Evolutionary conservation across 2,329 filamentous ascomycete species (phyloP), one percentile per base, ranked within the genome.

Genomic region (Cladorrhinum sp.): DNA sequence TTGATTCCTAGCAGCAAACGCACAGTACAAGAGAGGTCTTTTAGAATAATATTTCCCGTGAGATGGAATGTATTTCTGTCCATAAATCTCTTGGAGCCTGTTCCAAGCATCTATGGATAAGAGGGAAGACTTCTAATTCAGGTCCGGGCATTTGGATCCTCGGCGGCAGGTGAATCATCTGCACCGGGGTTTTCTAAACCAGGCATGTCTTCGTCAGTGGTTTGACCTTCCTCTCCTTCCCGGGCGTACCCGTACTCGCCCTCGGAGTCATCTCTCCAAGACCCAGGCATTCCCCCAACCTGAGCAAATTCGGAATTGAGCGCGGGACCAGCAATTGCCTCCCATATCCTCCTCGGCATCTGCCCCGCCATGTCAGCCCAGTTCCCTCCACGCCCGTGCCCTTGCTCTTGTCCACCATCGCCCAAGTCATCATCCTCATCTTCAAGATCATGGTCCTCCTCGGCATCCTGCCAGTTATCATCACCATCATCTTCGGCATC

Each of bases 191-290:
- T 56, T 7, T 59, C 62, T n/a, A 60, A 26, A 1, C 6, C 23
- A 20, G 54, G 54, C 54, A 57, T 46, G 9, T 55, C 54, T 5
- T 49, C 54, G 30, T 24, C 23, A 46, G 20, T 52, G 9, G 33
- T 56, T 6, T 62, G 54, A 26, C 62, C 59, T 26, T 58, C 92
- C 71, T 96, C 92, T 62, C 96, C 93, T 68, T 96, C 93, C 76
- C 75, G 60, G 62, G 69, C n/a, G 72, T 73, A 30, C 65, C 69
- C 51, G 70, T 75, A 61, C 64, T 70, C 42, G 42, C 55, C 62
- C 33, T 58, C 55, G 66, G 73, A 57, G 46, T 68, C 26, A 58
- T 42, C 48, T 10, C 71, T 48, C 55, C 57, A 63, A 5, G 53
- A 50, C 10, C 61, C 58, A 10, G 60, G 60, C 60, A 62, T 62